Evolutionary conservation across 257 asterid species (phyloP).

Genomic region (Scutellaria galericulata): DNA sequence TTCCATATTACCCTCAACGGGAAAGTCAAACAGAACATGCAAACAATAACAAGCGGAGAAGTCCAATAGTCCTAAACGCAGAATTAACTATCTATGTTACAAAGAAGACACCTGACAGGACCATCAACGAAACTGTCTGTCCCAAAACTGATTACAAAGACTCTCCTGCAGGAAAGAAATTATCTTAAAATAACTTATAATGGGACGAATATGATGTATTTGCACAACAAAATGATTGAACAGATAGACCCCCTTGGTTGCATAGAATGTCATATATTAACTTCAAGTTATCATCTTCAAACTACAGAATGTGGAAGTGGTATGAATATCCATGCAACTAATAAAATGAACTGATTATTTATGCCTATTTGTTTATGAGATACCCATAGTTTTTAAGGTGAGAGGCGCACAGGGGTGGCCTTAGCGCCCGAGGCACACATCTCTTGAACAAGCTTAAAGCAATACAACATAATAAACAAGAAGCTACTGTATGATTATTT

Average conservation of each 20-base stretch:
- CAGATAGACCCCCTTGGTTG: conserved; percentile 84
- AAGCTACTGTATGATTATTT: no score
- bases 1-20: conserved; percentile 12
- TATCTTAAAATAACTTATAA: conserved; percentile 33
- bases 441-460: no score
- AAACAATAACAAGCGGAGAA: conserved; percentile 72
- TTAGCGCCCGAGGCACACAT: no score
- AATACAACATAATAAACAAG: no score
- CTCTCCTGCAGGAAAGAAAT: conserved; percentile 70
- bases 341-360: conserved; percentile 15
- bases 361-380: conserved; percentile 29
- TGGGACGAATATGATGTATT: conserved; percentile 19
- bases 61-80: conserved; percentile 70
- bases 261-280: conserved; percentile 77
- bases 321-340: conserved; percentile 35
- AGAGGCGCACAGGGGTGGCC: no score
- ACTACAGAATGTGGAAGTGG: conserved; percentile 53
- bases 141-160: conserved; percentile 95
- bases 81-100: conserved; percentile 88
- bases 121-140: conserved; percentile 86
- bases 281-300: conserved; percentile 70
- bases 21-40: conserved; percentile 28
- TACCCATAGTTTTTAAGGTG: conserved; percentile 71
- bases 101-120: conserved; percentile 89
- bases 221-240: conserved; percentile 25